Percentiles rank a stretch among this genome's conserved stretches.
phyloP scores from a whole-genome alignment of 2,329 filamentous ascomycete species.

The Coniochaeta sp. region DNA sequence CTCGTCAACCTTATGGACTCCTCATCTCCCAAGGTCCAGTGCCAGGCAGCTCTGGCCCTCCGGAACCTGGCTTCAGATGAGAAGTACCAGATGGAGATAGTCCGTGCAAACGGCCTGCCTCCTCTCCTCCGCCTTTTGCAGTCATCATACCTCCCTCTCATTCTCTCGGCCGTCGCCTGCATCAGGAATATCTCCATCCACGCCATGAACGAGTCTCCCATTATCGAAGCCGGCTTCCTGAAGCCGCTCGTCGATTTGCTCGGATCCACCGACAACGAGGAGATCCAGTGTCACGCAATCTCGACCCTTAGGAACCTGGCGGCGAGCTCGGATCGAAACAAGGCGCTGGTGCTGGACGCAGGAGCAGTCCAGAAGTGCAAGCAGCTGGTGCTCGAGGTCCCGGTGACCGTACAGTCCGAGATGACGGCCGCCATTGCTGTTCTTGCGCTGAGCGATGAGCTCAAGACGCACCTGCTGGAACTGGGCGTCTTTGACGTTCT shows the following conservation, averaged over 20 bases:
- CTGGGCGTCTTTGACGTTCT: conserved; percentile 94
- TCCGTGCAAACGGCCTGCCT: conserved; percentile 76
- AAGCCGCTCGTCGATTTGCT: conserved; percentile 89
- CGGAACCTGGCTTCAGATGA: conserved; percentile 96
- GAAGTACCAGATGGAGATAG: conserved; percentile 97
- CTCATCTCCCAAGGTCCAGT: conserved; percentile 94
- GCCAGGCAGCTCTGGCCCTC: conserved; percentile 88
- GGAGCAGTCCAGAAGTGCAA: conserved; percentile 98
- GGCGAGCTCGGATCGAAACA: conserved; percentile 95
- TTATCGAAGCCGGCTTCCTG: conserved; percentile 95
- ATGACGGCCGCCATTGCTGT: conserved; percentile 99
- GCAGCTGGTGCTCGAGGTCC: conserved; percentile 87
- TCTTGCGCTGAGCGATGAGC: conserved; percentile 86
- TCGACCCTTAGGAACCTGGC: conserved; percentile 93
- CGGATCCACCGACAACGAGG: conserved; percentile 93
- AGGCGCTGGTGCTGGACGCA: conserved; percentile 92
- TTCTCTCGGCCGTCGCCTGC: conserved; percentile 92
- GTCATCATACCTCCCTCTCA: conserved; percentile 91
- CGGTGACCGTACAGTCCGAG: conserved; percentile 91
- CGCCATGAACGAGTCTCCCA: conserved; percentile 93
- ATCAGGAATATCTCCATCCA: conserved; percentile 99
- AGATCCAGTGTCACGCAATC: conserved; percentile 98
- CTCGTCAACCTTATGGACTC: conserved; percentile 97
- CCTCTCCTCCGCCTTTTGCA: conserved; percentile 85
- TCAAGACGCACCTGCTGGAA: conserved; percentile 85